These are phyloP conservation scores for Saturnispora diversa DNA, from an alignment of 805 yeast genomes.

Conservation along the genomic window DNA sequence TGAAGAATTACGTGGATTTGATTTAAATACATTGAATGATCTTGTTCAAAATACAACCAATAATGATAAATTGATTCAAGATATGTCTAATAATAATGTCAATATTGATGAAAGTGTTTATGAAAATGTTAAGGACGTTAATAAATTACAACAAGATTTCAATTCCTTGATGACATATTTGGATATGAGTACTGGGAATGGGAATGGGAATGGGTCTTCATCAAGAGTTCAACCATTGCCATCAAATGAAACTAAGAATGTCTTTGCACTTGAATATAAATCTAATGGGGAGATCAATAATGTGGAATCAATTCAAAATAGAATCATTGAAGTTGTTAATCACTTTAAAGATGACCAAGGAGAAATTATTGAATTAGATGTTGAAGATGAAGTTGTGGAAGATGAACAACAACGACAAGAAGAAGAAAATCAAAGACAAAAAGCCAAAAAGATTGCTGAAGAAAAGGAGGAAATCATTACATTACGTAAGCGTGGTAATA, in stretches of 20 bases:
- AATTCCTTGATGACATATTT: conserved; percentile 9
- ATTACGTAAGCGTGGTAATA: conserved; percentile 22
- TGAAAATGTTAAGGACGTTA: conserved; percentile 21
- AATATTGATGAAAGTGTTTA: conserved; percentile 15
- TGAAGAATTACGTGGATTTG: conserved; percentile 17
- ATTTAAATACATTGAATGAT: conserved; percentile 28
- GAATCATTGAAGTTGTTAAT: conserved; percentile 16
- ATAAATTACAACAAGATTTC: conserved; percentile 20
- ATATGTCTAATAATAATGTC: conserved; percentile 17
- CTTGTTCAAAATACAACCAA: too few species aligned
- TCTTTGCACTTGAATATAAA: conserved; percentile 21
- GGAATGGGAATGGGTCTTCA: background rate
- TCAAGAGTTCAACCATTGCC: too few species aligned
- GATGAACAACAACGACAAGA: conserved; percentile 10
- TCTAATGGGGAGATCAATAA: conserved; percentile 15
- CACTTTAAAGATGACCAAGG: conserved; percentile 14
- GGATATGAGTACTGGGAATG: background rate
- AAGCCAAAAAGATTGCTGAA: conserved; percentile 11
- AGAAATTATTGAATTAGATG: conserved; percentile 15
- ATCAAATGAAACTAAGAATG: conserved; percentile 4
- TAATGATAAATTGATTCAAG: too few species aligned
- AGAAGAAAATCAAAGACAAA: conserved; percentile 1
- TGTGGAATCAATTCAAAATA: conserved; percentile 13
- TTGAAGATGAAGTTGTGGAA: conserved; percentile 17
- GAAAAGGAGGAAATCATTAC: conserved; percentile 28